phyloP scores from a whole-genome alignment of 768 basidiomycete species.

The Dioszegia crocea region DNA sequence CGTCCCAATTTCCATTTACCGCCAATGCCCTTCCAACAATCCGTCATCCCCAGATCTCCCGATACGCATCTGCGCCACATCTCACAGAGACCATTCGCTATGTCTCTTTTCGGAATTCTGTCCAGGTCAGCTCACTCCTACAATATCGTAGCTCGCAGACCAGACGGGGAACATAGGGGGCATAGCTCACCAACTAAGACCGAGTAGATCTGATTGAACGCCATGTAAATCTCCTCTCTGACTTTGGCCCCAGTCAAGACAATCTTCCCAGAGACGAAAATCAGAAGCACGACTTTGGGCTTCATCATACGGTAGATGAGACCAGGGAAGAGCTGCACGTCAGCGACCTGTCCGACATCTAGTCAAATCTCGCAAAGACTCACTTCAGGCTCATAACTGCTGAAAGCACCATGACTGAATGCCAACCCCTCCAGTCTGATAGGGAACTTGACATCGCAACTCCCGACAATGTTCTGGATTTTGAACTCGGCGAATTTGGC shows the following conservation, averaged over 20 bases:
- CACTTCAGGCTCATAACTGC: conserved; percentile 96
- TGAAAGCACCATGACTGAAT: conserved; percentile 96
- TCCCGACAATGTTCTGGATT: conserved; percentile 98
- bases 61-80: no score
- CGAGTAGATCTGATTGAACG: conserved; percentile 99
- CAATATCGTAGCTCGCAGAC: no score
- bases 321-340: conserved; percentile 83
- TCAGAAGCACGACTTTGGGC: conserved; percentile 95
- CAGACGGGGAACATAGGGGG: not conserved
- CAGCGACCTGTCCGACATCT: not conserved
- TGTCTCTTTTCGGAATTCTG: conserved; percentile 43
- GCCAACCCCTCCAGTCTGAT: conserved; percentile 95
- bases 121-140: no score
- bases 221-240: conserved; percentile 98
- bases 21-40: no score
- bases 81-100: conserved; percentile 1
- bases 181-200: conserved; percentile 60
- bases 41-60: no score
- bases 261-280: conserved; percentile 99
- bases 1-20: no score
- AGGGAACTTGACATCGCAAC: conserved; percentile 98
- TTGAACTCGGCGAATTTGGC: conserved; percentile 99
- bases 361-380: no score
- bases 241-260: conserved; percentile 99
- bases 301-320: conserved; percentile 99